Evolutionary conservation across 2,329 filamentous ascomycete genomes (phyloP), one percentile per base, ranked within the genome.

Genomic region (Neonectria neomacrospora): DNA sequence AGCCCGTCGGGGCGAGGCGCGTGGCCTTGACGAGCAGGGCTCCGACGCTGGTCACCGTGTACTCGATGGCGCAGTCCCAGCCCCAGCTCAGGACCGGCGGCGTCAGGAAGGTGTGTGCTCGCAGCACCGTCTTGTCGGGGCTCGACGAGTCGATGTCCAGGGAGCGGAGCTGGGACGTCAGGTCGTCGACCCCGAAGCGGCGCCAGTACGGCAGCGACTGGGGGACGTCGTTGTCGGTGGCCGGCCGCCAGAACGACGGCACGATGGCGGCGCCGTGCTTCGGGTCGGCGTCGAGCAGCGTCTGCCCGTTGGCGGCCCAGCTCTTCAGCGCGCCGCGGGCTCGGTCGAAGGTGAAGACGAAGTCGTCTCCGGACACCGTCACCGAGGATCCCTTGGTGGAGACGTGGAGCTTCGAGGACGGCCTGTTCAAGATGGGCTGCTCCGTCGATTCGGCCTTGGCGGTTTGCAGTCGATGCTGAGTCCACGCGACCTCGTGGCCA

Each of bases 51-150:
- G 74, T 74, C 50, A 91, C 82, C 0, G 79, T 84, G 72, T 90
- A 90, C 9, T 77, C 81, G 0, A 83, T 82, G 5, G 76, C 75
- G 5, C 80, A 79, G 45, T 84, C 76, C 69, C 80, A 83, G 3
- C 83, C 84, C 88, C 90, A 92, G 26, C 82, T 84, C 0, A 91
- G 81, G 1, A 90, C 81, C 0, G 87, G 85, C 0, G 90, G 88
- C 0, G 84, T 83, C 53, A 89, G 75, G 54, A 82, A 85, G 1
- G 82, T 83, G 39, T 72, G 84, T 0, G 89, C 87, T 1, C 85
- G 83, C 50, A 89, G 69, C 44, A 82, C 82, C 4, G 83, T 82
- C 32, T 80, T 78, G 7, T 84, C 79, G 0, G 74, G 77, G 8
- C 85, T 71, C 2, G 78, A 75, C 7, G 83, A 69, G 9, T 74